Evolutionary conservation across 2,329 filamentous ascomycete genomes (phyloP).

Genomic region (Cladosporium sp.): DNA sequence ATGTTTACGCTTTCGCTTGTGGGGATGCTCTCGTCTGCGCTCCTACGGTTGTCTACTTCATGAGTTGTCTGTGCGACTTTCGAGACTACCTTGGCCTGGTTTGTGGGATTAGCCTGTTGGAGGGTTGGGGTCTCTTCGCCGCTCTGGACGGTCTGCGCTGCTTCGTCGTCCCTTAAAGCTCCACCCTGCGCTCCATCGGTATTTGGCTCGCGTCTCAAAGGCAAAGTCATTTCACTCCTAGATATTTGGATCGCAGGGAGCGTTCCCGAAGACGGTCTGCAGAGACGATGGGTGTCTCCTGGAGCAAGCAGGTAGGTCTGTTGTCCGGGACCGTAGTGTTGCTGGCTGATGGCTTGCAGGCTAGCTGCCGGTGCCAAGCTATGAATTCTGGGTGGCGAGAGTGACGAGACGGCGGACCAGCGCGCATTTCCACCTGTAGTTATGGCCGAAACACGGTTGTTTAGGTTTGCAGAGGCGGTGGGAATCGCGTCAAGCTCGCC

Average conservation of each 20-base stretch:
- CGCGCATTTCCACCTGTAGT: background rate
- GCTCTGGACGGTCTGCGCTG: background rate
- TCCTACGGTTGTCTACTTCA: no score
- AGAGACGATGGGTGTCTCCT: background rate
- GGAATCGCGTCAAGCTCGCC: slow-evolving; percentile 4
- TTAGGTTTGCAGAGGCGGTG: background rate
- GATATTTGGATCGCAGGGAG: background rate
- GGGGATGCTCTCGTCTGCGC: no score
- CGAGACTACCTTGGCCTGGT: background rate
- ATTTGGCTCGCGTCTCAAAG: background rate
- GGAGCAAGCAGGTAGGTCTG: background rate
- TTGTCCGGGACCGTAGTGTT: background rate
- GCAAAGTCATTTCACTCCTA: background rate
- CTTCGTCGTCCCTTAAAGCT: background rate
- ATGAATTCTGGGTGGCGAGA: background rate
- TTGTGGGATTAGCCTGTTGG: background rate
- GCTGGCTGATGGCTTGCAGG: slow-evolving; percentile 7
- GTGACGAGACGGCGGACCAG: slow-evolving; percentile 1
- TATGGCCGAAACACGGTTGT: background rate
- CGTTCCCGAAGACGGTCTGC: background rate
- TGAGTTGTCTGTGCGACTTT: no score
- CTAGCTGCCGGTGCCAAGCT: background rate
- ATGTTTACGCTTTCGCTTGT: no score
- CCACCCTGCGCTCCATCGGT: no score
- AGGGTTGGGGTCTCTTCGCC: background rate